Evolutionary conservation across 495 filamentous ascomycete species (phyloP).

Genomic region (Tricharina praecox): DNA sequence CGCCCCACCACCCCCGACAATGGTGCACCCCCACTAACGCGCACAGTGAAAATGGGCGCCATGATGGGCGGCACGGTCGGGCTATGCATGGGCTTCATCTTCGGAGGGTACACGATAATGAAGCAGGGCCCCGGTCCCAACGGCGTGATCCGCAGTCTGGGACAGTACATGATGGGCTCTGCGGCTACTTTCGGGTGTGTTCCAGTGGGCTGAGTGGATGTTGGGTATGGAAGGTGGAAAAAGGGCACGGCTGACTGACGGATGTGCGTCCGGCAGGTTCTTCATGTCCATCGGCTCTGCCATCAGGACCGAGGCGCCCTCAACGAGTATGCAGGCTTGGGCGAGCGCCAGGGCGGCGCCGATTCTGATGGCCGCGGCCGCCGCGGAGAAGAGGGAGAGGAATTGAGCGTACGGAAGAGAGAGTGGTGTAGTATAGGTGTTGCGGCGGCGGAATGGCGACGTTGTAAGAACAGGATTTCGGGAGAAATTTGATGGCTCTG

Average conservation of each 20-base stretch:
- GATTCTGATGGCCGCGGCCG: conserved; percentile 5
- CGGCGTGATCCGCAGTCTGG: conserved; percentile 78
- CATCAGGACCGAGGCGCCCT: conserved; percentile 60
- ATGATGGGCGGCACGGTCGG: conserved; percentile 96
- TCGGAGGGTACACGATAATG: conserved; percentile 84
- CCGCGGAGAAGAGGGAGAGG: neutral
- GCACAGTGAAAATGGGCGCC: conserved; percentile 84
- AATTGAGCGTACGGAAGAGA: neutral
- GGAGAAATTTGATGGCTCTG: too few relatives aligned
- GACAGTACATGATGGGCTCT: conserved; percentile 95
- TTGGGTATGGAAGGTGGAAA: neutral
- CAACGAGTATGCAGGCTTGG: conserved; percentile 16
- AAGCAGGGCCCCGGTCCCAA: conserved; percentile 85
- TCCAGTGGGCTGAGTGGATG: too few relatives aligned
- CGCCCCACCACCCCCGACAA: neutral
- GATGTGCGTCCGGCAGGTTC: conserved; percentile 45
- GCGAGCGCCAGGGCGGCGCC: conserved; percentile 15
- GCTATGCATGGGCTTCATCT: conserved; percentile 92
- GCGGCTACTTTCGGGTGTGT: conserved; percentile 84
- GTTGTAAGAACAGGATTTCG: too few relatives aligned
- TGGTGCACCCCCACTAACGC: neutral
- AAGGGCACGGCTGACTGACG: conserved; percentile 10
- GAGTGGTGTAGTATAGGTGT: too few relatives aligned
- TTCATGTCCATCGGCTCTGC: conserved; percentile 98
- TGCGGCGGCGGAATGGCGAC: too few relatives aligned